These are phyloP conservation scores for Colletotrichum godetiae DNA, from an alignment of 2,329 filamentous ascomycete genomes.

Conservation along the genomic window DNA sequence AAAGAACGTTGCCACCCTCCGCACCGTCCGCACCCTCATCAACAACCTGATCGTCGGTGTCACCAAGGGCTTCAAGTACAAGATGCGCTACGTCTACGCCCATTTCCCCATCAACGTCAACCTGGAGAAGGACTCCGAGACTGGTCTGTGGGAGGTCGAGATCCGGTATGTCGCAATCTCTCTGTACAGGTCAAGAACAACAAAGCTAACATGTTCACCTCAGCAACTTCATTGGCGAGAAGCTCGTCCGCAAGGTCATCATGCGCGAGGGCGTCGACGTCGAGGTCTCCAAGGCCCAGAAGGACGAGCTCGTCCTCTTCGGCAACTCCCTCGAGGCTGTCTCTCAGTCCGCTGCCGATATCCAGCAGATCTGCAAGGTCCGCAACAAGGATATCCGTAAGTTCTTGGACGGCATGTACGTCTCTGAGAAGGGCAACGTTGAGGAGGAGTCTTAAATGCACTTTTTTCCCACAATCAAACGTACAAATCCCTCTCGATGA, in stretches of 20 bases:
- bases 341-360: constrained; percentile 97
- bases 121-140: constrained; percentile 95
- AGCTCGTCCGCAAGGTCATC: constrained; percentile 92
- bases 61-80: constrained; percentile 99
- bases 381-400: constrained; percentile 99
- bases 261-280: constrained; percentile 94
- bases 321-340: constrained; percentile 98
- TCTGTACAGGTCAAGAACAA: no score
- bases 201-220: constrained; percentile 34
- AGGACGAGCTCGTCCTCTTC: constrained; percentile 94
- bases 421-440: constrained; percentile 98
- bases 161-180: constrained; percentile 78
- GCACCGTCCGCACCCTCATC: constrained; percentile 97
- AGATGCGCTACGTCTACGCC: constrained; percentile 99
- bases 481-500: background rate
- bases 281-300: constrained; percentile 88
- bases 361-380: constrained; percentile 99
- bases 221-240: constrained; percentile 99
- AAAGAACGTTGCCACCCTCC: constrained; percentile 98
- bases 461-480: background rate
- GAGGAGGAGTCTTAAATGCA: constrained; percentile 70
- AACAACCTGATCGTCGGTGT: constrained; percentile 99
- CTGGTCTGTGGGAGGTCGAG: constrained; percentile 89
- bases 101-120: constrained; percentile 99
- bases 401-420: constrained; percentile 99